phyloP scores from a whole-genome alignment of 176 grass and related monocot genomes.

The Zoysia pacifica region DNA sequence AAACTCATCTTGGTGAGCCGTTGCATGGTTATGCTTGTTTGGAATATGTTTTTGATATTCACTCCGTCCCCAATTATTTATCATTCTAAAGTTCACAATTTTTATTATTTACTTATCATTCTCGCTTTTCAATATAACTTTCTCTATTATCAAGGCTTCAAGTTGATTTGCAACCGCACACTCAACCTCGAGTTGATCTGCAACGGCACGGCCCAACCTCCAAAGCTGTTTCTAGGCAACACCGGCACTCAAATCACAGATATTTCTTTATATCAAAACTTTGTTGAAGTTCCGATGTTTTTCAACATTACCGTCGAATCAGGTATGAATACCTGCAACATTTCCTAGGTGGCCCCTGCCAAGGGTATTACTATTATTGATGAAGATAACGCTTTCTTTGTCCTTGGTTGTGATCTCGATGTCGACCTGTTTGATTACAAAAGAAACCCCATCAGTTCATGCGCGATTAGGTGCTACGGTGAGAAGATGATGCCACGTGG shows the following conservation, averaged over 20 bases:
- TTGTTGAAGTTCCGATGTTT: background rate
- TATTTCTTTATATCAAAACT: background rate
- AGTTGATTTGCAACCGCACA: background rate
- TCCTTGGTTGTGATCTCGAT: background rate
- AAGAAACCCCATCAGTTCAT: background rate
- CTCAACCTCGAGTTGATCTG: slow-evolving; percentile 39
- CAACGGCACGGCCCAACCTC: background rate
- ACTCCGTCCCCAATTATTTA: too few species aligned
- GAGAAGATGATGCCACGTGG: background rate
- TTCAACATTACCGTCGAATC: background rate
- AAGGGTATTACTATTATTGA: too few species aligned
- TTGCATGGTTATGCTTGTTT: too few species aligned
- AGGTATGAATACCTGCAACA: background rate
- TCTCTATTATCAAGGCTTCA: background rate
- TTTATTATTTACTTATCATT: background rate
- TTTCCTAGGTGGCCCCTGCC: background rate
- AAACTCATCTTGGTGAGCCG: too few species aligned
- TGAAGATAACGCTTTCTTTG: too few species aligned
- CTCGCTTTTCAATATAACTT: too few species aligned
- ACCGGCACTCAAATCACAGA: background rate
- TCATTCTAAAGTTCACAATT: too few species aligned
- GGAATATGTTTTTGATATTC: too few species aligned
- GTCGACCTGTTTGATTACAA: background rate
- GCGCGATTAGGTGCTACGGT: background rate
- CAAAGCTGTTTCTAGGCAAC: background rate